A percentile compares a stretch with the other conserved stretches of the same genome.
phyloP scores from a whole-genome alignment of 1,284 basidiomycete species.

The Boletus smithii region DNA sequence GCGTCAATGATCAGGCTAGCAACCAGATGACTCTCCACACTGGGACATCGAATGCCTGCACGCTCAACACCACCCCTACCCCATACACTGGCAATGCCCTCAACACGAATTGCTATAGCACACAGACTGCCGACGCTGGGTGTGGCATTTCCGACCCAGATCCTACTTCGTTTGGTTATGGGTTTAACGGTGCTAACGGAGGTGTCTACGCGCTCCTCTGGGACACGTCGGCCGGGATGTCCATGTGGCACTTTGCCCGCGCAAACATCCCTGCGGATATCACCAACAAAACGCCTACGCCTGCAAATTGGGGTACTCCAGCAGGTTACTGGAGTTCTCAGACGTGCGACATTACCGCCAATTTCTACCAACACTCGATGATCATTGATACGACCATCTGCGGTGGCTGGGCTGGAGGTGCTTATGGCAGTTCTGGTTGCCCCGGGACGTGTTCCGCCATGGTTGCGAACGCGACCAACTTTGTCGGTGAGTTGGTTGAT shows the following conservation, averaged over 20 bases:
- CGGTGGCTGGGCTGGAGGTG: slow-evolving; percentile 58
- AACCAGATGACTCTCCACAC: slow-evolving; percentile 77
- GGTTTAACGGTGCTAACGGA: slow-evolving; percentile 65
- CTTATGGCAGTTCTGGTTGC: slow-evolving; percentile 57
- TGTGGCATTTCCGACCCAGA: slow-evolving; percentile 48
- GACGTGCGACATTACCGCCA: slow-evolving; percentile 60
- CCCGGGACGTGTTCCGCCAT: slow-evolving; percentile 66
- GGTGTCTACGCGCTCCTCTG: slow-evolving; percentile 77
- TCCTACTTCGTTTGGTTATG: slow-evolving; percentile 57
- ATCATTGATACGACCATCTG: slow-evolving; percentile 65
- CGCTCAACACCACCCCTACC: slow-evolving; percentile 16
- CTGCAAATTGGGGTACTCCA: slow-evolving; percentile 65
- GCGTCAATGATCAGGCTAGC: slow-evolving; percentile 52
- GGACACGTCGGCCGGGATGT: slow-evolving; percentile 59
- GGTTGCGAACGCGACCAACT: slow-evolving; percentile 65
- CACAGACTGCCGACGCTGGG: slow-evolving; percentile 39
- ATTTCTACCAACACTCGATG: slow-evolving; percentile 68
- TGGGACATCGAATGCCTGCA: slow-evolving; percentile 29
- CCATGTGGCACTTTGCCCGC: slow-evolving; percentile 76
- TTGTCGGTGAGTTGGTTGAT: slow-evolving; percentile 43
- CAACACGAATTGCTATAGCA: slow-evolving; percentile 43
- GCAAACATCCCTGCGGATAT: slow-evolving; percentile 69
- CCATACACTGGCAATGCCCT: slow-evolving; percentile 33
- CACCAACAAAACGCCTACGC: slow-evolving; percentile 51
- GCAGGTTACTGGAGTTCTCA: slow-evolving; percentile 60